Conservation (phyloP, 352 stramenopile genomes). For the Phytopythium litorale region DNA sequence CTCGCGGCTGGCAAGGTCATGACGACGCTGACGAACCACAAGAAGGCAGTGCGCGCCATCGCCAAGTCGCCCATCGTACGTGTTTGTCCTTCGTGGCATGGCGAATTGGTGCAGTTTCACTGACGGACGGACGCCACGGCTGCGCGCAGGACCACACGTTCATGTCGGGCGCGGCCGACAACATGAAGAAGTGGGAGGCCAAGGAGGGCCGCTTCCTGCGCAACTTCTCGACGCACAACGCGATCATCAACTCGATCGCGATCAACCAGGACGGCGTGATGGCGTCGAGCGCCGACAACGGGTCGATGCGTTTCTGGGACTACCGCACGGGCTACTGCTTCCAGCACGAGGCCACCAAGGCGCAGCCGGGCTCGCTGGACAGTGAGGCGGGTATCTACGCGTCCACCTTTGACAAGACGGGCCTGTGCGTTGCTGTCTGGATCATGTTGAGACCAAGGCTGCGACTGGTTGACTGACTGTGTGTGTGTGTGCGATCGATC, state of each 20-base stretch:
- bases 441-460: background rate
- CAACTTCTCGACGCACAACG: constrained; percentile 97
- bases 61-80: constrained; percentile 81
- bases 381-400: constrained; percentile 98
- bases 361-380: constrained; percentile 95
- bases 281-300: constrained; percentile 96
- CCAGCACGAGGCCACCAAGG: constrained; percentile 93
- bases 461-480: no score
- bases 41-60: constrained; percentile 95
- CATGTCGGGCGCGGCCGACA: constrained; percentile 95
- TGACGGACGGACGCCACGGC: background rate
- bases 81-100: background rate
- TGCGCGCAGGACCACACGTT: constrained; percentile 94
- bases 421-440: constrained; percentile 55
- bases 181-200: constrained; percentile 98
- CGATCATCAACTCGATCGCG: constrained; percentile 97
- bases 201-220: constrained; percentile 95
- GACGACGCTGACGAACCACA: constrained; percentile 99
- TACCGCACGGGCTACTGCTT: constrained; percentile 98
- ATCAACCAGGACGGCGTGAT: constrained; percentile 98
- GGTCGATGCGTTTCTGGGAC: constrained; percentile 98
- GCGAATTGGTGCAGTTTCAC: background rate
- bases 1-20: constrained; percentile 97
- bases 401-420: constrained; percentile 97
- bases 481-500: background rate